These are phyloP conservation scores for Aspergillus carbonarius DNA, from an alignment of 2,329 filamentous ascomycete genomes.

Conservation along the genomic window DNA sequence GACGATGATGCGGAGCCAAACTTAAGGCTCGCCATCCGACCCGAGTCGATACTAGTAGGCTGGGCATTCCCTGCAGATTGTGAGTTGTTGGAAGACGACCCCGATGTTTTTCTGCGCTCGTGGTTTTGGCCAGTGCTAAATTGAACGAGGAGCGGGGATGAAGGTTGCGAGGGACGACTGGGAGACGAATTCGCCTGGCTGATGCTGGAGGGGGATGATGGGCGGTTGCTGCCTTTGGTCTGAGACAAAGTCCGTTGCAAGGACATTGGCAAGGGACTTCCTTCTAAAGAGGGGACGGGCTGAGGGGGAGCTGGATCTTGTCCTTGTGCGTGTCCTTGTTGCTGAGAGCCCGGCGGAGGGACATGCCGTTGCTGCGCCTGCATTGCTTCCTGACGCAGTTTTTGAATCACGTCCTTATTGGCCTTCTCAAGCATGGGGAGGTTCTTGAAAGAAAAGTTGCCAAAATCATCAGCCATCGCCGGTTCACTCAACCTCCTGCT, in stretches of 20 bases:
- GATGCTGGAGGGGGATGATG: slow-evolving; percentile 79
- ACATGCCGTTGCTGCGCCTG: slow-evolving; percentile 61
- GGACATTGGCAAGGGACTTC: slow-evolving; percentile 78
- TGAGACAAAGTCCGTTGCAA: slow-evolving; percentile 80
- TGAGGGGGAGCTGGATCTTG: slow-evolving; percentile 43
- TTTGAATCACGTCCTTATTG: slow-evolving; percentile 98
- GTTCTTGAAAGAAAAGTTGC: slow-evolving; percentile 96
- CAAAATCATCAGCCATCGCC: slow-evolving; percentile 86
- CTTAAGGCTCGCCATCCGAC: slow-evolving; percentile 58
- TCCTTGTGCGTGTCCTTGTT: slow-evolving; percentile 21
- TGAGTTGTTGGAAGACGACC: slow-evolving; percentile 79
- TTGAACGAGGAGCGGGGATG: slow-evolving; percentile 90
- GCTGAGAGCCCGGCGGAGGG: slow-evolving; percentile 27
- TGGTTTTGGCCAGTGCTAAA: slow-evolving; percentile 83
- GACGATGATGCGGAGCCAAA: slow-evolving; percentile 55
- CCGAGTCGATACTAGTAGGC: slow-evolving; percentile 69
- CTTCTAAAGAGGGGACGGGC: slow-evolving; percentile 71
- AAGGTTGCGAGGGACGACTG: slow-evolving; percentile 77
- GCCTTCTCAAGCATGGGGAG: slow-evolving; percentile 94
- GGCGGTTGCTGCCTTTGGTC: slow-evolving; percentile 73
- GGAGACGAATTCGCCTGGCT: slow-evolving; percentile 83
- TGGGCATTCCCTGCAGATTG: slow-evolving; percentile 70
- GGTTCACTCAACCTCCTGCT: slow-evolving; percentile 88
- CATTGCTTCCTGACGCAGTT: slow-evolving; percentile 86
- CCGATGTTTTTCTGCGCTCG: slow-evolving; percentile 89